Evolutionary conservation across 2,329 filamentous ascomycete species (phyloP), one percentile per base, ranked within the genome.

Genomic region (Talaromyces sp.): DNA sequence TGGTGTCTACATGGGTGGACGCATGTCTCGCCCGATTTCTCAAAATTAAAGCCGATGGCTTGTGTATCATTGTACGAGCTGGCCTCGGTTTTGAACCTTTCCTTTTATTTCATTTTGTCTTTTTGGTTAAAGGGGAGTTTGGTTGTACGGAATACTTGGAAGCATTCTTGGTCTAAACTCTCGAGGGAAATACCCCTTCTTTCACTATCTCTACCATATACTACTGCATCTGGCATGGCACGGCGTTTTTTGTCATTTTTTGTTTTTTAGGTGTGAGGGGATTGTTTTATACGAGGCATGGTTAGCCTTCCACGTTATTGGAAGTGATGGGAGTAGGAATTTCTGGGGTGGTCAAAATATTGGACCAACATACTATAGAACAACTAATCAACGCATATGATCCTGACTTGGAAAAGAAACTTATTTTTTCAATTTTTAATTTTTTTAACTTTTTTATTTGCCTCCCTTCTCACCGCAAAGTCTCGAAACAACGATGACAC

Each of bases 1-100:
- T 1, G 72, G 72, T 8, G 74, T 75, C 2, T 78, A 79, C 63
- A 75, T 75, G 70, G 72, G 73, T 13, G 71, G 71, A 57, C 72
- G 75, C 33, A 73, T 71, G 57, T 64, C 68, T 63, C 73, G 75
- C 36, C 66, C 70, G 32, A 68, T 72, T 62, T 44, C 57, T 22
- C 58, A 53, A 59, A 53, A 53, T 30, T 53, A 47, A 47, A 13
- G 4, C 13, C 33, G 11, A 15, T 22, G 17, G 17, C 33, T 36
- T 36, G 13, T 13, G n/a, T 30, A 52, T 17, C 25, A 56, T 19
- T 51, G 36, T 39, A n/a, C 56, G 62, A 63, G 62, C 62, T 62
- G 62, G 62, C 33, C 59, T 62, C 60, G 53, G 32, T 51, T 55
- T 51, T 11, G 19, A 33, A n/a, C 19, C 28, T 59, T 57, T 42